A percentile compares a stretch with the other conserved stretches of the same genome.
Conservation (phyloP, 2,329 filamentous ascomycete species). For the Dichotomopilus funicola region DNA sequence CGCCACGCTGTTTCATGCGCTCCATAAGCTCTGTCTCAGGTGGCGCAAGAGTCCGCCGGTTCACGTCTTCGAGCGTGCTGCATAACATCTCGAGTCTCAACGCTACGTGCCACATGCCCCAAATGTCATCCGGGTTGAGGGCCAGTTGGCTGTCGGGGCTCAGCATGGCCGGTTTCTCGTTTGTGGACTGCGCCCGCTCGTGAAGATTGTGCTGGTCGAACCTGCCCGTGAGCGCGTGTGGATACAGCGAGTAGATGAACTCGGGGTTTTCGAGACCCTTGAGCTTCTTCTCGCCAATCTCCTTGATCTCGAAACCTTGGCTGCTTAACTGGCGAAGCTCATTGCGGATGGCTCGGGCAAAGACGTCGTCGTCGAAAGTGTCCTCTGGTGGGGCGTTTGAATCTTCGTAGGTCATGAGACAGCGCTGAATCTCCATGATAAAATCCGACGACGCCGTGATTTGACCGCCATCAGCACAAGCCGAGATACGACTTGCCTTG, state of each 20-base stretch:
- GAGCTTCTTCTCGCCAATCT: constrained; percentile 83
- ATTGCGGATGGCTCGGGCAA: constrained; percentile 71
- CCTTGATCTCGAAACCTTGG: constrained; percentile 94
- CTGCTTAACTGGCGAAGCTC: constrained; percentile 82
- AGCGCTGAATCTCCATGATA: constrained; percentile 89
- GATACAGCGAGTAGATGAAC: constrained; percentile 91
- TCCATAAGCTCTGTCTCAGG: constrained; percentile 82
- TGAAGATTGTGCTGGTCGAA: constrained; percentile 60
- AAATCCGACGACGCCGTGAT: constrained; percentile 97
- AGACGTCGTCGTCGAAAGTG: constrained; percentile 65
- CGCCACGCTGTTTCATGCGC: constrained; percentile 56
- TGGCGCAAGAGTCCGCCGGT: constrained; percentile 58
- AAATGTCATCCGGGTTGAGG: constrained; percentile 79
- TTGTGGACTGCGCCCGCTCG: constrained; percentile 33
- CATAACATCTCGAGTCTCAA: constrained; percentile 90
- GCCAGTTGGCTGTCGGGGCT: constrained; percentile 58
- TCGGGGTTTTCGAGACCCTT: constrained; percentile 98
- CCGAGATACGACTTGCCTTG: constrained; percentile 86
- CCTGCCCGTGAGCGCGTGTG: constrained; percentile 76
- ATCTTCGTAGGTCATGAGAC: constrained; percentile 83
- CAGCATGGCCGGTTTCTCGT: constrained; percentile 53
- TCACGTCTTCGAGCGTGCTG: constrained; percentile 70
- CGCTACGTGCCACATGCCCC: constrained; percentile 84
- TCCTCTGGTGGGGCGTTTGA: constrained; percentile 70
- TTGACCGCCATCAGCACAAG: constrained; percentile 91